A percentile compares a stretch with the other conserved stretches of the same genome.
Evolutionary conservation across 2,329 filamentous ascomycete species (phyloP).

Genomic region (Penicillium sp.): DNA sequence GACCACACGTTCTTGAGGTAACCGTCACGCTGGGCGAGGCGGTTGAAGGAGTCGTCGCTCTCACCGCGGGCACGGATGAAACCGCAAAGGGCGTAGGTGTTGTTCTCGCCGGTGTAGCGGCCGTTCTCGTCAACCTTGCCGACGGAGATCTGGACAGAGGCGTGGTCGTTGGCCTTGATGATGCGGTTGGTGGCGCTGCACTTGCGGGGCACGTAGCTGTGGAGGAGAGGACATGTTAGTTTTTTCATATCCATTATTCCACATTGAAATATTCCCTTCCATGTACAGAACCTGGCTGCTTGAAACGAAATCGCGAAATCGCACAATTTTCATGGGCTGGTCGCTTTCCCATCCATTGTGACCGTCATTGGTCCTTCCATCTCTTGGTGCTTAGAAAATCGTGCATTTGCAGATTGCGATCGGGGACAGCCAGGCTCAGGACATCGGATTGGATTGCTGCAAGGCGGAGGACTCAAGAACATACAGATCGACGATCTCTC

Average conservation of each 20-base stretch:
- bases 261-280: constrained; percentile 2
- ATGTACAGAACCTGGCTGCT: constrained; percentile 8
- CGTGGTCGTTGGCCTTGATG: constrained; percentile 99
- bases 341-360: neutral
- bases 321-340: neutral
- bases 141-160: constrained; percentile 92
- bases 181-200: constrained; percentile 99
- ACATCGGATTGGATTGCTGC: constrained; percentile 11
- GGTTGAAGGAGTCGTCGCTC: constrained; percentile 93
- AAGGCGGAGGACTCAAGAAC: constrained; percentile 34
- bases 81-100: constrained; percentile 93
- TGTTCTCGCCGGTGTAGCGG: constrained; percentile 93
- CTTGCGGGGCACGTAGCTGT: constrained; percentile 95
- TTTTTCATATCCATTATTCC: constrained; percentile 6
- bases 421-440: constrained; percentile 14
- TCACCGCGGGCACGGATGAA: constrained; percentile 98
- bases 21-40: constrained; percentile 90
- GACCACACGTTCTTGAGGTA: constrained; percentile 97
- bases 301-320: constrained; percentile 3
- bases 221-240: constrained; percentile 13
- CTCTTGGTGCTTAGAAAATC: constrained; percentile 4
- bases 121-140: constrained; percentile 99
- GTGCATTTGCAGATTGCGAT: constrained; percentile 5
- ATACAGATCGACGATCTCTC: constrained; percentile 99
- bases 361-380: neutral